Conservation (phyloP, 345 rosid species). For the Gossypium australe region DNA sequence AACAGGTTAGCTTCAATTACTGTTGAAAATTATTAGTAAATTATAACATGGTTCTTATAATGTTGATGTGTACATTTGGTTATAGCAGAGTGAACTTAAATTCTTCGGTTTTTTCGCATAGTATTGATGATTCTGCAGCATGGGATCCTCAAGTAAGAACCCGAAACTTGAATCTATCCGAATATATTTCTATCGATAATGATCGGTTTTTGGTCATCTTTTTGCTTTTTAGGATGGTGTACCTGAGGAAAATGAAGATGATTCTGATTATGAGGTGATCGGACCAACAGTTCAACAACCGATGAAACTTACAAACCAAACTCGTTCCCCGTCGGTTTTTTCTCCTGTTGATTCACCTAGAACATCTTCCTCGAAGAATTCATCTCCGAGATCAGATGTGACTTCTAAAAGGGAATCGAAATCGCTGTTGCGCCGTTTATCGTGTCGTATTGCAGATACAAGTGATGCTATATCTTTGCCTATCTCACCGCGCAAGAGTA, state of each 20-base stretch:
- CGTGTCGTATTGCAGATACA: constrained; percentile 26
- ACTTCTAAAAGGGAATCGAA: constrained; percentile 23
- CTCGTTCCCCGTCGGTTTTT: constrained; percentile 22
- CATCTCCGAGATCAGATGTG: constrained; percentile 28
- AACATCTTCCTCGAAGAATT: constrained; percentile 25
- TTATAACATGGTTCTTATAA: background rate
- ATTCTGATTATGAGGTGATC: constrained; percentile 26
- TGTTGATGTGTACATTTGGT: constrained; percentile 6
- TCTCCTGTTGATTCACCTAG: constrained; percentile 38
- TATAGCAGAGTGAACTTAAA: constrained; percentile 29
- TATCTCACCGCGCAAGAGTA: constrained; percentile 20
- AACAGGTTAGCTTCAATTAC: constrained; percentile 35
- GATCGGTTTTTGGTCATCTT: background rate
- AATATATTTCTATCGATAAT: background rate
- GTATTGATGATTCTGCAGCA: constrained; percentile 26
- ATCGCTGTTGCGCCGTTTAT: constrained; percentile 27
- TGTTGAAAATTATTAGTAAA: background rate
- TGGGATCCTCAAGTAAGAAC: constrained; percentile 39
- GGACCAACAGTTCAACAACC: constrained; percentile 13
- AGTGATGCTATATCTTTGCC: constrained; percentile 27
- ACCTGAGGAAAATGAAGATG: constrained; percentile 27
- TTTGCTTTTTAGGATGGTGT: constrained; percentile 26
- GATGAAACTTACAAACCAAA: constrained; percentile 17
- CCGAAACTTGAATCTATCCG: background rate
- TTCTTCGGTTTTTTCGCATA: constrained; percentile 26